Conservation (phyloP, 371 early-diverging fungal genomes). For the Circinella umbellata region DNA sequence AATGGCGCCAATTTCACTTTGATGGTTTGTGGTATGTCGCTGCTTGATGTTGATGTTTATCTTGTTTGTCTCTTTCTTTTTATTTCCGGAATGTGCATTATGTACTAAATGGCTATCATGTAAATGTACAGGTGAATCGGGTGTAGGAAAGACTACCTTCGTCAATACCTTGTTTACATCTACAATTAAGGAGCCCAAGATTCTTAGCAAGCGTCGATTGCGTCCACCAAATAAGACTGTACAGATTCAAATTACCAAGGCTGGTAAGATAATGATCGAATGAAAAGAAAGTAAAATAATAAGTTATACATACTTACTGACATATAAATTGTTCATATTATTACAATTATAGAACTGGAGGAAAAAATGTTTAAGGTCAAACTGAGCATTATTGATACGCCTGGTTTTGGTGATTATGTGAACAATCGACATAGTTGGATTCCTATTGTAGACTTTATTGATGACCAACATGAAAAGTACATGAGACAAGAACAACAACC, state of each 20-base stretch:
- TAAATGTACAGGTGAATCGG: constrained; percentile 48
- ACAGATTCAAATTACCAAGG: constrained; percentile 88
- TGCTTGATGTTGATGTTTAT: no score
- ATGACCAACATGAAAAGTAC: constrained; percentile 93
- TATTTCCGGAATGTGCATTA: no score
- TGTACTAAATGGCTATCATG: no score
- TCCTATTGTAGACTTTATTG: constrained; percentile 95
- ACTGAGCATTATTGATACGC: constrained; percentile 89
- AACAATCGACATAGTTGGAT: constrained; percentile 93
- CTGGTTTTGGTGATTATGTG: constrained; percentile 92
- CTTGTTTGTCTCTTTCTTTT: no score
- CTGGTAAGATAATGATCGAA: constrained; percentile 19
- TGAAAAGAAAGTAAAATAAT: not conserved
- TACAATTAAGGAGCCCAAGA: constrained; percentile 86
- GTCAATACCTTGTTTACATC: constrained; percentile 91
- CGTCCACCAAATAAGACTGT: constrained; percentile 90
- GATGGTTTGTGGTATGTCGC: constrained; percentile 92
- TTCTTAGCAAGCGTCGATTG: constrained; percentile 79
- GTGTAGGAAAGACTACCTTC: constrained; percentile 89
- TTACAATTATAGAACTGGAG: constrained; percentile 33
- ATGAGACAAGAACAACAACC: constrained; percentile 86
- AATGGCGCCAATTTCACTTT: constrained; percentile 94
- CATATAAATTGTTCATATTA: no score
- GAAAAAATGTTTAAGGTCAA: constrained; percentile 83
- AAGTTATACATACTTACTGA: no score